Evolutionary conservation across 148 eudicot species (phyloP).

Genomic region (Persicaria tinctoria): DNA sequence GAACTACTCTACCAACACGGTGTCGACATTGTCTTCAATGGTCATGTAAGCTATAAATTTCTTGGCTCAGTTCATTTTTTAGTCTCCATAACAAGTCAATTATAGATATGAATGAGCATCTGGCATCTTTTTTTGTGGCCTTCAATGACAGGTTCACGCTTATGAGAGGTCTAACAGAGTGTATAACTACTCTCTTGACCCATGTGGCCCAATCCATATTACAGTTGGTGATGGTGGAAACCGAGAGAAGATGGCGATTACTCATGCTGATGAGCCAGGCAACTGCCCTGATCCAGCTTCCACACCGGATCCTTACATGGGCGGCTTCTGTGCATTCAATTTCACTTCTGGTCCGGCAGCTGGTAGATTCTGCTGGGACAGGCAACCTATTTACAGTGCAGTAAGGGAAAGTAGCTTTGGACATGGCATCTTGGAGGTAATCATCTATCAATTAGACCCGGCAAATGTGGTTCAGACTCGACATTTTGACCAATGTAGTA

Average conservation of each 20-base stretch:
- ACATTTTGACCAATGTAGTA: background rate
- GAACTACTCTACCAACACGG: conserved; percentile 58
- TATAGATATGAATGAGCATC: background rate
- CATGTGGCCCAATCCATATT: conserved; percentile 78
- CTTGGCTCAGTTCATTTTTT: background rate
- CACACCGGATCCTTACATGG: conserved; percentile 71
- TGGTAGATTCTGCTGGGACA: conserved; percentile 92
- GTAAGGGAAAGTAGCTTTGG: conserved; percentile 92
- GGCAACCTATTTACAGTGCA: conserved; percentile 83
- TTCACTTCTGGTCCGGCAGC: conserved; percentile 90
- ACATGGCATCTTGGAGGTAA: conserved; percentile 92
- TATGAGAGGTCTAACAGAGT: conserved; percentile 95
- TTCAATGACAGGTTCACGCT: conserved; percentile 71
- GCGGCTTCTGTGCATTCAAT: conserved; percentile 84
- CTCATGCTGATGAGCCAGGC: conserved; percentile 79
- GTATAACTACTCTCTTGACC: conserved; percentile 74
- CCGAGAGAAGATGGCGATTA: conserved; percentile 86
- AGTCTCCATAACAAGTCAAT: background rate
- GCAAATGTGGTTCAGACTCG: background rate
- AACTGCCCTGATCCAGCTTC: conserved; percentile 74
- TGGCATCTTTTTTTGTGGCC: background rate
- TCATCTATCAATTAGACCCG: background rate
- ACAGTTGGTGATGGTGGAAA: conserved; percentile 94
- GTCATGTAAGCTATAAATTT: conserved; percentile 60
- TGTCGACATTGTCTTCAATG: conserved; percentile 80